Evolutionary conservation across 805 yeast species (phyloP).

Genomic region (Pichia cephalocereana): DNA sequence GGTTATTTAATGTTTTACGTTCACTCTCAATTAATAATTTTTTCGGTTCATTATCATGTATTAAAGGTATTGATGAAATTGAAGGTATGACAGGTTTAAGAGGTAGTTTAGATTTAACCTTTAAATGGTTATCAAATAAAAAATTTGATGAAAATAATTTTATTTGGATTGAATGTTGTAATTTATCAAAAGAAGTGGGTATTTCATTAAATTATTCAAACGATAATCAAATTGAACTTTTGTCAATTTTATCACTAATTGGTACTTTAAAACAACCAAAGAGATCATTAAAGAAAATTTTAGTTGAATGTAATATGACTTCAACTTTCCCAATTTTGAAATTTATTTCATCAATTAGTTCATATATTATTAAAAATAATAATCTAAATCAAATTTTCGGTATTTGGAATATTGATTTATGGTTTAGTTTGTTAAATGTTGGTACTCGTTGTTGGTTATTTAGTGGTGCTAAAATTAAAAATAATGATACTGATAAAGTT

Average conservation of each 20-base stretch:
- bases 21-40: slow-evolving; percentile 8
- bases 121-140: slow-evolving; percentile 5
- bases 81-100: slow-evolving; percentile 12
- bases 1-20: slow-evolving; percentile 7
- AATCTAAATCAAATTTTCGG: slow-evolving; percentile 6
- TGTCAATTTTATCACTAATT: slow-evolving; percentile 3
- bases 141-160: not conserved
- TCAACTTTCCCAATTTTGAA: slow-evolving; percentile 8
- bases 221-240: not conserved
- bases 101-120: slow-evolving; percentile 10
- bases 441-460: slow-evolving; percentile 11
- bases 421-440: slow-evolving; percentile 8
- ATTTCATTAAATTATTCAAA: not conserved
- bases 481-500: slow-evolving; percentile 7
- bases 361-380: not conserved
- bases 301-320: slow-evolving; percentile 11
- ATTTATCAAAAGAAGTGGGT: slow-evolving; percentile 7
- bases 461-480: slow-evolving; percentile 7
- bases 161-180: slow-evolving; percentile 5
- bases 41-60: slow-evolving; percentile 9
- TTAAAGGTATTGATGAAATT: slow-evolving; percentile 21
- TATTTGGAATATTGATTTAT: slow-evolving; percentile 10
- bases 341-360: slow-evolving; percentile 2
- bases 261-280: slow-evolving; percentile 8
- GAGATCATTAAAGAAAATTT: slow-evolving; percentile 8